Percentiles rank a stretch among this genome's conserved stretches.
These are phyloP conservation scores for Nyssa sinensis DNA, from an alignment of 148 eudicot species.

Conservation along the genomic window DNA sequence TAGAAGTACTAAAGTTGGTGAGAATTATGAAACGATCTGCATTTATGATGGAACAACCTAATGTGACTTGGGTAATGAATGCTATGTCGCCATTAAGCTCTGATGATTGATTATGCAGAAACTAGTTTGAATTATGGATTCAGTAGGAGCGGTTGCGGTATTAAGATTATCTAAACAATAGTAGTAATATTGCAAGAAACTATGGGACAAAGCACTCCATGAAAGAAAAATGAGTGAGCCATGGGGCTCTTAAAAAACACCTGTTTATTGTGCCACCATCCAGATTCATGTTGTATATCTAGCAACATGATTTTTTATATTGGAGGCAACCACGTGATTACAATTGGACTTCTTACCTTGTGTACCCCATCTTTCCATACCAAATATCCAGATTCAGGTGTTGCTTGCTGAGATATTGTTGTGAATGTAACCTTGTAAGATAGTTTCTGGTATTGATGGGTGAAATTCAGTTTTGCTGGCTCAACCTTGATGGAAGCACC, in stretches of 20 bases:
- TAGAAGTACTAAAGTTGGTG: not conserved
- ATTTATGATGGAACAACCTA: not conserved
- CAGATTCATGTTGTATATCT: slow-evolving; percentile 5
- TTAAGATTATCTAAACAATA: not conserved
- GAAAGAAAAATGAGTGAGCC: slow-evolving; percentile 3
- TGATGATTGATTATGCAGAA: not conserved
- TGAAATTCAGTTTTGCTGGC: slow-evolving; percentile 58
- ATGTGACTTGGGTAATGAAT: not conserved
- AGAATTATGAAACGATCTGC: too few species aligned
- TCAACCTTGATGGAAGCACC: slow-evolving; percentile 60
- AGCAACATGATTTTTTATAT: slow-evolving; percentile 16
- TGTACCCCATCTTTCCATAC: slow-evolving; percentile 81
- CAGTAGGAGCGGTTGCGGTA: not conserved
- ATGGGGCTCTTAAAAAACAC: not conserved
- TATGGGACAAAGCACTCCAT: not conserved
- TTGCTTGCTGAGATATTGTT: slow-evolving; percentile 35
- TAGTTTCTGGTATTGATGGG: slow-evolving; percentile 42
- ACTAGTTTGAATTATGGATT: not conserved
- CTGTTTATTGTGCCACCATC: slow-evolving; percentile 17
- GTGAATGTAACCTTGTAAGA: slow-evolving; percentile 62
- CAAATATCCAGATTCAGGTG: slow-evolving; percentile 67
- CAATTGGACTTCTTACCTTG: slow-evolving; percentile 72
- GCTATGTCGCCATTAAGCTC: not conserved
- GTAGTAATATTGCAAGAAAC: not conserved
- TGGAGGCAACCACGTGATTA: slow-evolving; percentile 69